Conservation (phyloP, 2,329 filamentous ascomycete genomes). For the Neoarthrinium moseri region DNA sequence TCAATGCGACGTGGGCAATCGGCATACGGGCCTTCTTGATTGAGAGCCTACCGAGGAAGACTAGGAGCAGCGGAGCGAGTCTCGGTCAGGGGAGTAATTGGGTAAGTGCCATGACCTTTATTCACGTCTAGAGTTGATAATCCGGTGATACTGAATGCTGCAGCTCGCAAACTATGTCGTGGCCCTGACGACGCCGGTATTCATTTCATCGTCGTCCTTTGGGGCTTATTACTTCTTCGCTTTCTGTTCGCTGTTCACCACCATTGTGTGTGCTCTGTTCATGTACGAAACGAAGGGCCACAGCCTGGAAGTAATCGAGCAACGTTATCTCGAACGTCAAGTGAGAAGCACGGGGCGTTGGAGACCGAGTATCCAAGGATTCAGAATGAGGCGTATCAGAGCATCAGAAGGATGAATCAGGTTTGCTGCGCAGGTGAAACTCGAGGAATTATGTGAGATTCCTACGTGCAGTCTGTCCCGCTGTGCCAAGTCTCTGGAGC, state of each 20-base stretch:
- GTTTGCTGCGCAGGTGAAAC: no score
- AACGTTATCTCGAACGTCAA: conserved; percentile 16
- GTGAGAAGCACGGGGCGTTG: conserved; percentile 10
- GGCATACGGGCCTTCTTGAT: conserved; percentile 45
- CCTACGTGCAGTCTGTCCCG: no score
- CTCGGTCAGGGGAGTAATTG: conserved; percentile 7
- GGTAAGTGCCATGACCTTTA: not conserved
- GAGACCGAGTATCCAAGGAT: conserved; percentile 1
- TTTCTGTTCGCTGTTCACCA: conserved; percentile 34
- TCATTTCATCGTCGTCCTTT: conserved; percentile 36
- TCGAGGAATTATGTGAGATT: no score
- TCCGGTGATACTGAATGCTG: not conserved
- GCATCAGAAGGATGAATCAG: not conserved
- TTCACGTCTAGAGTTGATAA: no score
- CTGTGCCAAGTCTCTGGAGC: no score
- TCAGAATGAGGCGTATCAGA: not conserved
- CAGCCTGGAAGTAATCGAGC: conserved; percentile 38
- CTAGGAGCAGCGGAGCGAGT: conserved; percentile 5
- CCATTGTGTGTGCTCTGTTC: conserved; percentile 31
- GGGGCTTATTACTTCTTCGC: conserved; percentile 46
- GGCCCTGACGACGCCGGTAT: conserved; percentile 40
- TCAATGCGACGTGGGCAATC: conserved; percentile 50
- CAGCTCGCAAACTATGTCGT: conserved; percentile 43
- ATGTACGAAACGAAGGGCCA: conserved; percentile 43
- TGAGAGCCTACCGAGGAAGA: conserved; percentile 8